Evolutionary conservation across 1,284 basidiomycete genomes (phyloP), one percentile per base, ranked within the genome.

Genomic region (Ceratobasidium papillatum): DNA sequence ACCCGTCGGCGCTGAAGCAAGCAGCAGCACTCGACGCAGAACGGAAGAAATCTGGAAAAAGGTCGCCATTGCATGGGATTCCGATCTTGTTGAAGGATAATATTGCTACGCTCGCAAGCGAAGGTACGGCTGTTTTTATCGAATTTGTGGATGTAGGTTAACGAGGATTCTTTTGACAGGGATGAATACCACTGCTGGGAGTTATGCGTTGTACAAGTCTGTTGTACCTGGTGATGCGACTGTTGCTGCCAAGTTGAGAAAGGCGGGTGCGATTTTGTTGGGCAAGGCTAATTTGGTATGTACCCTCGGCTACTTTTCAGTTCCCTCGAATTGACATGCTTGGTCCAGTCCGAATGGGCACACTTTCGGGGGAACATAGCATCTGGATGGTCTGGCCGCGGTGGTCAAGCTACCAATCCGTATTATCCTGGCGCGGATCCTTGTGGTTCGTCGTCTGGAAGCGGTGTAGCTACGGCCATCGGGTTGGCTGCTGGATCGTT

Each of bases 381-480:
- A 0, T 87, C 86, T 4, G 91, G 90, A 3, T 92, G 87, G 85
- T 90, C 88, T 27, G 90, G 88, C 17, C 84, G 89, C 9, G 89
- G 89, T 2, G 90, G 90, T 0, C 90, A 92, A 80, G 82, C 84
- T 3, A 87, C 86, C 0, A 87, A 83, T 76, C 86, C 90, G 1
- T 91, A 91, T 78, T 89, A 86, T 76, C 87, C 87, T 0, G 83
- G 85, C 7, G 89, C 85, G 0, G 85, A 91, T 77, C 90, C 91
- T 0, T 89, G 87, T 75, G 90, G 90, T 2, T 90, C 89, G 0
- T 90, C 88, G 2, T 87, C 89, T 3, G 91, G 91, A 1, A 89
- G 87, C 45, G 91, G 86, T 0, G 85, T 91, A 22, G 86, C 87
- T 25, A 84, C 86, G 0, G 87, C 90, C 0, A 90, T 91, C 27